Evolutionary conservation across 2,329 filamentous ascomycete species (phyloP), one percentile per base, ranked within the genome.

Genomic region (Tolypocladium amazonense): DNA sequence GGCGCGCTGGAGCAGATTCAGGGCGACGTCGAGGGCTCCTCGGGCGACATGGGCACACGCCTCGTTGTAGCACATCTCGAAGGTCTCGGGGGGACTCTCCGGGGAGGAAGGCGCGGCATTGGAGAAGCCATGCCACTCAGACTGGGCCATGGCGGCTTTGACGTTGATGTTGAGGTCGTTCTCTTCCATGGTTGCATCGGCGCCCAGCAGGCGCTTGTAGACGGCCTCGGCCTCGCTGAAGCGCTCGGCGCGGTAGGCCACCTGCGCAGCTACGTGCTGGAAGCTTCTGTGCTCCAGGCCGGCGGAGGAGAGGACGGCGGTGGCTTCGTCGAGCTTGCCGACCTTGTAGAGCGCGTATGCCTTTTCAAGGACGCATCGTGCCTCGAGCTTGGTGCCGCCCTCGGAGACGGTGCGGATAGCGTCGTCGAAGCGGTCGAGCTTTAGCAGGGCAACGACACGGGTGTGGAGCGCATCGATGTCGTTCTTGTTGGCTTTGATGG

Each of bases 301-400:
- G 14, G 64, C 65, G 14, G 75, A 65, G 20, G 73, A 67, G 23
- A 82, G 68, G 20, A 76, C 63, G 2, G 69, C 72, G 33, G 81
- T 79, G n/a, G 90, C 89, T 60, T 87, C 86, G 25, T 81, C 76
- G 1, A 90, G 80, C 64, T 85, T 80, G 30, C 89, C 88, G 0
- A 84, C 82, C 76, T 92, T 94, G 76, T 94, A 95, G 25, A 92
- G 80, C n/a, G 88, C 87, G 76, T 95, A 95, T 2, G 88, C 84
- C 70, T 87, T 87, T 72, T 92, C 90, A 52, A 92, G 78, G 20
- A 75, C 69, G 65, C 87, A 89, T 60, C 75, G 74, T 45, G 81
- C 76, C 69, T 86, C 83, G 60, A 92, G 75, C 63, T 76, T 77
- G 60, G 82, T 77, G 56, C 85, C 85, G 23, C 79, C 85, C 41